Percentiles rank a stretch among this genome's conserved stretches.
Evolutionary conservation across 495 filamentous ascomycete genomes (phyloP).

Genomic region (Penicillium taxi): DNA sequence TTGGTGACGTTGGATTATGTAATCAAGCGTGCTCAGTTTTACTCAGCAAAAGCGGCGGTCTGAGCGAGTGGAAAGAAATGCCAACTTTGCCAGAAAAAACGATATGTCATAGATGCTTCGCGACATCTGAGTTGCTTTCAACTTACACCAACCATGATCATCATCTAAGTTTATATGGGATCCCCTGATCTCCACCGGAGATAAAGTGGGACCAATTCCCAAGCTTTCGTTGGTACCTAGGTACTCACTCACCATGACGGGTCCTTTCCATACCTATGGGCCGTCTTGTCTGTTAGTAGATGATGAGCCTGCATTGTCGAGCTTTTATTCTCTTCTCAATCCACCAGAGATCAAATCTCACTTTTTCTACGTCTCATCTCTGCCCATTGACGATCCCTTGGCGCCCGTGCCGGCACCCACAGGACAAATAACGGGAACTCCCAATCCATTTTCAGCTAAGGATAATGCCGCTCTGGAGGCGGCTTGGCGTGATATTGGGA

Average conservation of each 20-base stretch:
- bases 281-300: constrained; percentile 42
- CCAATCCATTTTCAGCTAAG: constrained; percentile 67
- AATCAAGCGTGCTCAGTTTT: too few relatives aligned
- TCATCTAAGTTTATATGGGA: constrained; percentile 9
- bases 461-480: constrained; percentile 69
- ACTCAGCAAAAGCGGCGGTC: too few relatives aligned
- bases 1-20: too few relatives aligned
- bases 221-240: too few relatives aligned
- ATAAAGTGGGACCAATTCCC: constrained; percentile 14
- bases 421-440: constrained; percentile 39
- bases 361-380: constrained; percentile 71
- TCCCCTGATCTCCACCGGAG: not conserved
- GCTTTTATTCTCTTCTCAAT: constrained; percentile 22
- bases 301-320: constrained; percentile 28
- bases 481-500: constrained; percentile 56
- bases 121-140: too few relatives aligned
- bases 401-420: constrained; percentile 54
- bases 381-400: constrained; percentile 77
- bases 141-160: constrained; percentile 19
- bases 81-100: too few relatives aligned
- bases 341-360: constrained; percentile 53
- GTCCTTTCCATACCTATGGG: constrained; percentile 48
- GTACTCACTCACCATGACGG: constrained; percentile 30
- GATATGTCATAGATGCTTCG: too few relatives aligned
- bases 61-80: too few relatives aligned